phyloP scores from a whole-genome alignment of 805 yeast species.

The Nadsonia fulvescens region DNA sequence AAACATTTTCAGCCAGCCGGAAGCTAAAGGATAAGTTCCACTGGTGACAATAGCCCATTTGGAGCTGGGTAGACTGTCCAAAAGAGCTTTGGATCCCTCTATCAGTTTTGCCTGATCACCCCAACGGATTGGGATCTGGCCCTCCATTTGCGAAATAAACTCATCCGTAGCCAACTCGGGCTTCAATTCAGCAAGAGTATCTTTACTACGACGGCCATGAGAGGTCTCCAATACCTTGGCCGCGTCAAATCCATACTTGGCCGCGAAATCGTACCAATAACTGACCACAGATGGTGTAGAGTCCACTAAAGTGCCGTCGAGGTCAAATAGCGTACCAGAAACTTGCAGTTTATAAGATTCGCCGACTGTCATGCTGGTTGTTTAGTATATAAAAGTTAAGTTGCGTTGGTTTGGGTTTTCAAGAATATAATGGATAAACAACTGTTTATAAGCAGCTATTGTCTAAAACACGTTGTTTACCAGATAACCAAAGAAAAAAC shows the following conservation, averaged over 20 bases:
- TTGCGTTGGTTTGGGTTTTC: too few relatives aligned
- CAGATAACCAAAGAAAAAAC: too few relatives aligned
- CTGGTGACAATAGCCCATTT: conserved; percentile 77
- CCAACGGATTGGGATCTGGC: conserved; percentile 49
- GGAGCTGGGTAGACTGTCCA: conserved; percentile 22
- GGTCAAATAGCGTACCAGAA: conserved; percentile 59
- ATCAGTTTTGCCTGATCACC: conserved; percentile 61
- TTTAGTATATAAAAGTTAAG: too few relatives aligned
- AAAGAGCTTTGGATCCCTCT: conserved; percentile 52
- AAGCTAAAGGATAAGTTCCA: conserved; percentile 62
- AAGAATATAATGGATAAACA: too few relatives aligned
- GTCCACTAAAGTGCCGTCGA: conserved; percentile 75
- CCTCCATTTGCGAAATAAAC: conserved; percentile 49
- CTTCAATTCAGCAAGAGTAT: conserved; percentile 54
- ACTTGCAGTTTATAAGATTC: too few relatives aligned
- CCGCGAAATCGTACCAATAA: conserved; percentile 63
- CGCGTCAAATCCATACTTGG: conserved; percentile 48
- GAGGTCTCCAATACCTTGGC: conserved; percentile 53
- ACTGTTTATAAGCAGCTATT: too few relatives aligned
- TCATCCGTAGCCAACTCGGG: conserved; percentile 55
- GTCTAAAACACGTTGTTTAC: too few relatives aligned
- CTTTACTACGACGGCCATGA: conserved; percentile 75
- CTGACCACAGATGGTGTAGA: conserved; percentile 71
- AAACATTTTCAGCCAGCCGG: conserved; percentile 55
- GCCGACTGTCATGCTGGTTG: too few relatives aligned